These are phyloP conservation scores for Epichloe coenophiala DNA, from an alignment of 2,329 filamentous ascomycete species.

Conservation along the genomic window DNA sequence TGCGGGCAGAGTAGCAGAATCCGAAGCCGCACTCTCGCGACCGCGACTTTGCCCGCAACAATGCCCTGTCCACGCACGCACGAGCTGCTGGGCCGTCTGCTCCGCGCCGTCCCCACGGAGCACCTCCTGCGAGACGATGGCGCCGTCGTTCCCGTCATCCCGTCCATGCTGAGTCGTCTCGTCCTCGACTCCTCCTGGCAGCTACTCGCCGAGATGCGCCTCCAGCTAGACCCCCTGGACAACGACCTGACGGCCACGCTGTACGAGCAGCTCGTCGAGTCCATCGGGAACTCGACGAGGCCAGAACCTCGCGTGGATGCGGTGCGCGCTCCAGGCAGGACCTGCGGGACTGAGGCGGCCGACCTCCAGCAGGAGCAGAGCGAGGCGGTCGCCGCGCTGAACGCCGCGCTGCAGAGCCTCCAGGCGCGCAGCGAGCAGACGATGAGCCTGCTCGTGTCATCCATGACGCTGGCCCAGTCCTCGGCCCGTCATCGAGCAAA, in stretches of 20 bases:
- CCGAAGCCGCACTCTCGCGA: slow-evolving; percentile 11
- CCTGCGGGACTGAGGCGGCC: no score
- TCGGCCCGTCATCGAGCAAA: slow-evolving; percentile 10
- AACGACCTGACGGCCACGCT: no score
- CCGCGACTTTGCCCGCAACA: slow-evolving; percentile 16
- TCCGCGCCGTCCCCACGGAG: no score
- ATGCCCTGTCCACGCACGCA: slow-evolving; percentile 10
- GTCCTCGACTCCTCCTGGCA: no score
- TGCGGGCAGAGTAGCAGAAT: slow-evolving; percentile 9
- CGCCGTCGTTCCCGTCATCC: no score
- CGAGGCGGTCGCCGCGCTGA: no score
- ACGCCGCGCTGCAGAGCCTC: no score
- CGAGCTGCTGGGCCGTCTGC: neutral
- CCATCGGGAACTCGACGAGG: slow-evolving; percentile 11
- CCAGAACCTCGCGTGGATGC: slow-evolving; percentile 13
- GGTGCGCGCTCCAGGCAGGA: slow-evolving; percentile 1
- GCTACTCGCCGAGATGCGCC: no score
- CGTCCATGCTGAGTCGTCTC: no score
- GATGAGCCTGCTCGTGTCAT: slow-evolving; percentile 5
- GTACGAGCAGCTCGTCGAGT: slow-evolving; percentile 11
- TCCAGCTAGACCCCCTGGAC: no score
- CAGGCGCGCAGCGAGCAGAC: slow-evolving; percentile 6
- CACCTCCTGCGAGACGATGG: no score
- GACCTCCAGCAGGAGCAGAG: no score
- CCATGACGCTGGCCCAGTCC: slow-evolving; percentile 10